Percentiles rank a stretch among this genome's conserved stretches.
phyloP scores from a whole-genome alignment of 352 stramenopile species.

The Pythium inflatum region DNA sequence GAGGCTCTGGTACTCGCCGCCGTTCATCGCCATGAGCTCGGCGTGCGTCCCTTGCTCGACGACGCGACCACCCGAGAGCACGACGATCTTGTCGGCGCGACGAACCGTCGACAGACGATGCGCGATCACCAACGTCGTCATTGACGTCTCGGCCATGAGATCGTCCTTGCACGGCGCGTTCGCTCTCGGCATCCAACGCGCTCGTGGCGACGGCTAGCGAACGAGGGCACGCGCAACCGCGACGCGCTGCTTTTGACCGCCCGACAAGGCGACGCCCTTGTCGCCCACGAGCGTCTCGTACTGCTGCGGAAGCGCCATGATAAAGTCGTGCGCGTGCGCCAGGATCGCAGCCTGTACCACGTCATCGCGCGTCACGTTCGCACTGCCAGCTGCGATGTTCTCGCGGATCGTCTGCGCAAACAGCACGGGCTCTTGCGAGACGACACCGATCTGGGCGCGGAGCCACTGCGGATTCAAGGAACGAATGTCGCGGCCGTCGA shows the following conservation, averaged over 20 bases:
- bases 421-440: constrained; percentile 78
- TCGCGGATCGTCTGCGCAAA: constrained; percentile 41
- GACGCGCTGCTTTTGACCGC: constrained; percentile 51
- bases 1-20: constrained; percentile 21
- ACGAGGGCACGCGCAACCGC: constrained; percentile 62
- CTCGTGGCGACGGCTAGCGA: constrained; percentile 65
- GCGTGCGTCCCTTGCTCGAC: constrained; percentile 57
- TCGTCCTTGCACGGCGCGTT: constrained; percentile 78
- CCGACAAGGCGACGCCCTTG: constrained; percentile 84
- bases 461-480: constrained; percentile 48
- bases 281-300: constrained; percentile 70
- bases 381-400: constrained; percentile 57
- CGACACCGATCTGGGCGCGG: constrained; percentile 42
- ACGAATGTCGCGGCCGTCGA: constrained; percentile 65
- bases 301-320: constrained; percentile 44
- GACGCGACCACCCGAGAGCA: constrained; percentile 44
- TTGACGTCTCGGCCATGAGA: constrained; percentile 45
- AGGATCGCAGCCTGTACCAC: constrained; percentile 67
- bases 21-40: constrained; percentile 57
- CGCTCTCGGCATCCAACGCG: constrained; percentile 71
- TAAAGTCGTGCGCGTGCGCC: constrained; percentile 36
- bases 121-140: constrained; percentile 93
- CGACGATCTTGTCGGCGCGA: constrained; percentile 63
- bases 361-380: constrained; percentile 49
- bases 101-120: constrained; percentile 88